Base-by-base conservation (phyloP, 169 alveolate genomes). In the Cryptosporidium canis region DNA sequence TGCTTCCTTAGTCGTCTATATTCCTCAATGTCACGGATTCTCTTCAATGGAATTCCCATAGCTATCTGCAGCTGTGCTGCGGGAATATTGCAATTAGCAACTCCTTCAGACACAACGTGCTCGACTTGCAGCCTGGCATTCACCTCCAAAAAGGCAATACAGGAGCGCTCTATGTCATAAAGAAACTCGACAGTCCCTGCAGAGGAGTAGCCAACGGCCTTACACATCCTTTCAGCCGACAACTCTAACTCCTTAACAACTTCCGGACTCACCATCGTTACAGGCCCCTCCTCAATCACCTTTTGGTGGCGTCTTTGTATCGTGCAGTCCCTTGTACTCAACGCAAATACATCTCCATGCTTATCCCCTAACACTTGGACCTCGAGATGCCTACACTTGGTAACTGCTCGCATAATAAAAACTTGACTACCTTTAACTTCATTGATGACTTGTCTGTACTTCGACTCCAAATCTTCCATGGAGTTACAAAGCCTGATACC, bases 121-220 rank as follows among this genome's bases (percentile, higher is more conserved):
- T 97, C 99, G 47, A 97, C 99, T 83, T 94, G 95, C 14, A 95
- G 92, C 43, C 97, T 90, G n/a, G 97, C 94, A 91, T 94, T 95
- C 91, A 95, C 92, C 90, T 94, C 97, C 39, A 95, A 83, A 93
- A 96, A 96, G 83, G 90, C 95, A 83, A 91, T 94, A 64, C 94
- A 90, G 35, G 92, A 71, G 64, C 92, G 77, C 66, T 94, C 77
- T 24, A 94, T 93, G 66, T 96, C 97, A 77, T 94, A 96, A 72
- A 96, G 82, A 90, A 95, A 96, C 91, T 96, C 99, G 37, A 96
- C 96, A 6, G 99, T 96, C 65, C 99, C 99, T 9, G 98, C 96
- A 39, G 83, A 70, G 2, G 77, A 83, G 31, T 85, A 37, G 39
- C 96, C 96, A 29, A 96, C 95, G 58, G 94, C 94, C 82, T 83